Evolutionary conservation across 495 filamentous ascomycete genomes (phyloP), one percentile per base, ranked within the genome.

Genomic region (Schizothecium vesticola): DNA sequence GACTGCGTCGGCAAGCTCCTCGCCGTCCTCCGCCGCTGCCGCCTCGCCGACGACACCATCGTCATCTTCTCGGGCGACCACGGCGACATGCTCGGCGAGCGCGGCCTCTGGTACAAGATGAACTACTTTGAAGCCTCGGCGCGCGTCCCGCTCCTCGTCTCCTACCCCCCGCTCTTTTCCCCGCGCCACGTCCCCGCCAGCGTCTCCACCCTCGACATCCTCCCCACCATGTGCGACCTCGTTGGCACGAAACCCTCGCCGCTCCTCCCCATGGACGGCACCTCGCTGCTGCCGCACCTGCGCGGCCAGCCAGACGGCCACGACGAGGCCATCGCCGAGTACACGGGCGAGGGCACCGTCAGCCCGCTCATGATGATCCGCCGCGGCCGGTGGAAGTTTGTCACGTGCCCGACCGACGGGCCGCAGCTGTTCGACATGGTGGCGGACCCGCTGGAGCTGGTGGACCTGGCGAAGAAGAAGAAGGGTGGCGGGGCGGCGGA

Each of bases 51-150:
- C 21, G 85, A 95, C 76, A 96, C 92, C 6, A 92, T 97, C 66
- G 82, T 97, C 60, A 83, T 96, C 60, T 97, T 97, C 79, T 91
- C 87, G 61, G 91, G 92, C 61, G 92, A 97, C 72, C 92, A 97
- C 76, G 92, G 92, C 64, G 92, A 97, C 75, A 96, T 96, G 92
- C 86, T 97, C 10, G 92, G 92, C 43, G 92, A 97, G 79, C 86
- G 92, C 25, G 90, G 90, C 0, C 79, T 97, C 51, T 97, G 92
- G 92, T 97, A 96, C 83, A 96, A 96, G 83, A 96, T 96, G 92
- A 89, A 83, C 69, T 96, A 92, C 83, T 94, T 90, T 72, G 92
- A 96, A 82, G 86, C 87, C 29, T 93, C 91, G 8, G 90, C 89
- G 29, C 89, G 92, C 9, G 92, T 97, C 8, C 92, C 92, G 3